Base-by-base conservation (phyloP, 176 grass and related monocot species). In the Themeda triandra region DNA sequence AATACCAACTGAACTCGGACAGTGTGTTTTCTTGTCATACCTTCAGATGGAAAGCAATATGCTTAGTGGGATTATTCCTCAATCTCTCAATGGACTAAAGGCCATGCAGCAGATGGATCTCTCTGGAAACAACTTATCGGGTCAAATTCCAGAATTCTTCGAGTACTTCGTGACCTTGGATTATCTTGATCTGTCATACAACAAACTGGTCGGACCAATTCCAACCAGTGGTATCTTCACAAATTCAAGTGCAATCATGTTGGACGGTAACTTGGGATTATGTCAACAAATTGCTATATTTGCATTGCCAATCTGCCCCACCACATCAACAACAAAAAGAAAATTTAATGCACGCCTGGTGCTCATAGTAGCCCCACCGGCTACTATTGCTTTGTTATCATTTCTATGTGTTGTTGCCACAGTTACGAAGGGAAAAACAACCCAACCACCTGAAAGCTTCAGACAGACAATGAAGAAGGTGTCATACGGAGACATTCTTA, bases 401-500 rank as follows among this genome's bases (percentile, higher is more conserved):
- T 63, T 63, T 27, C 12, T 63, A 14, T 28, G 60, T 11, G 25
- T 27, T 63, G 31, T n/a, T 31, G 7, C 35, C 30, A 83, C 65
- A 41, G 0, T 63, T 32, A 29, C 32, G 64, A 88, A 83, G 18
- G 25, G 25, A 63, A 29, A 4, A 63, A 31, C 39, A 13, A 19
- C 0, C 3, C 49, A 21, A 53, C 49, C 49, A 53, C 49, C 49
- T 21, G 49, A 53, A 53, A 53, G 49, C 18, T 88, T 51, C 54
- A 83, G 13, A 13, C 65, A 88, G 4, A 88, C 80, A 31, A 83
- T 88, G 53, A 88, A 71, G 66, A 88, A 25, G n/a, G 86, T 88
- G 0, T 88, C 86, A 11, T 88, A 78, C 14, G 11, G 66, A 0
- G 41, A 88, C 24, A 65, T 83, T 24, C 53, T 88, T 71, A 88